Base-by-base conservation (phyloP, 371 early-diverging fungal genomes). In the Mucor ambiguus region DNA sequence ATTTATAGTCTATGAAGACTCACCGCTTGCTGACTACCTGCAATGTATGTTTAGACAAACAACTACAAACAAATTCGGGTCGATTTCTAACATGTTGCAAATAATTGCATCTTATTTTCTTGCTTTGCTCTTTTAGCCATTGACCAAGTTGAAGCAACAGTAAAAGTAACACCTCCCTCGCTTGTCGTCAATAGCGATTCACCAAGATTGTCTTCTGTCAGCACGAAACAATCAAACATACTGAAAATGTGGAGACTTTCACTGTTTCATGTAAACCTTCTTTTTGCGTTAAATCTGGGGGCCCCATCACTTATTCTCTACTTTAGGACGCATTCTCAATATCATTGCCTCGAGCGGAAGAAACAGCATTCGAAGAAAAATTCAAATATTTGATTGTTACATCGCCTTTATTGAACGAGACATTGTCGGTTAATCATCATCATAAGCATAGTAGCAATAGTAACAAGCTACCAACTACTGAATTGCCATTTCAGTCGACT, bases 21-120 rank as follows among this genome's bases (percentile, higher is more conserved):
- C 89, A 18, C 91, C 91, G n/a, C 72, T 90, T 43, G 91, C 85
- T 24, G 87, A 87, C 52, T 90, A 90, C 68, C 66, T 90, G 60
- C 70, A 83, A 67, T 84, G 89, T 89, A 83, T 56, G 56, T 30
- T 28, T 56, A 20, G 29, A 26, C 28, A 28, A 28, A 52, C 6
- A 52, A 52, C 14, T 28, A 28, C 52, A 52, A 52, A 52, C 28
- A 52, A 26, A 26, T 28, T 14, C 52, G 28, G 52, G 52, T 28
- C 28, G 3, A 52, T 52, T 52, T 52, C 52, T 52, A 52, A 52
- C 28, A 28, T 52, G 14, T 52, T 22, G 28, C 52, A 52, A 52
- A 28, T 28, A 28, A 24, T 26, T 38, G 5, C 33, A 41, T 30
- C 33, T 22, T 60, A 8, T 7, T 58, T 52, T 24, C 30, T 28